phyloP scores from a whole-genome alignment of 129 eudicot genomes.

The Sambucus nigra region DNA sequence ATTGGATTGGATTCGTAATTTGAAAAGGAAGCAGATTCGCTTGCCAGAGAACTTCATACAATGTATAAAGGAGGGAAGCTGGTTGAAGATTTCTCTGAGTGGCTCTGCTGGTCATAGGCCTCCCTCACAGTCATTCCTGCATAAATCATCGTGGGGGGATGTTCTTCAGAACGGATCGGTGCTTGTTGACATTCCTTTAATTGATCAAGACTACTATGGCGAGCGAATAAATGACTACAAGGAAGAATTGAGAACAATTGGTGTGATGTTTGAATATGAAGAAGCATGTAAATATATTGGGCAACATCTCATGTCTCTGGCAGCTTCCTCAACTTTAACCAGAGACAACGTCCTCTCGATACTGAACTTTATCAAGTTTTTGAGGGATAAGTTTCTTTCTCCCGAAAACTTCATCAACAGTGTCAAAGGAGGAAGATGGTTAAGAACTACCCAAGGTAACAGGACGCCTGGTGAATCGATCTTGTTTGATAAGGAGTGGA shows the following conservation, averaged over 20 bases:
- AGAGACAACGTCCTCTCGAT: slow-evolving; percentile 28
- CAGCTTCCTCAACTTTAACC: slow-evolving; percentile 25
- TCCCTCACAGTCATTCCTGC: slow-evolving; percentile 44
- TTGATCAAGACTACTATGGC: slow-evolving; percentile 32
- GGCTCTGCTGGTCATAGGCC: slow-evolving; percentile 29
- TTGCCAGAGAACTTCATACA: slow-evolving; percentile 27
- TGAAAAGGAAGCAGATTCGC: neutral
- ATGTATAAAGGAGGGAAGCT: slow-evolving; percentile 36
- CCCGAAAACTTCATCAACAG: slow-evolving; percentile 14
- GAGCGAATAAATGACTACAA: slow-evolving; percentile 17
- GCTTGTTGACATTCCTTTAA: slow-evolving; percentile 42
- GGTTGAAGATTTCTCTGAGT: slow-evolving; percentile 37
- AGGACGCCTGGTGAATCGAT: slow-evolving; percentile 30
- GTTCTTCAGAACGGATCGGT: slow-evolving; percentile 39
- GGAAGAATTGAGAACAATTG: slow-evolving; percentile 29
- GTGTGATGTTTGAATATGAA: slow-evolving; percentile 31
- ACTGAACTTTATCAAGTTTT: slow-evolving; percentile 30
- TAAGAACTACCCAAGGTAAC: slow-evolving; percentile 30
- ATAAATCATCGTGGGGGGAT: slow-evolving; percentile 14
- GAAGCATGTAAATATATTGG: slow-evolving; percentile 47
- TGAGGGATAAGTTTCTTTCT: slow-evolving; percentile 21
- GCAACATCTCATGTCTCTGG: slow-evolving; percentile 38
- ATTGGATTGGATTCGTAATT: slow-evolving; percentile 31
- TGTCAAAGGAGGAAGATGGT: slow-evolving; percentile 28
- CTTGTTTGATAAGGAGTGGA: slow-evolving; percentile 30